phyloP scores from a whole-genome alignment of 2,329 filamentous ascomycete genomes.

The Ophioceras dolichostomum region DNA sequence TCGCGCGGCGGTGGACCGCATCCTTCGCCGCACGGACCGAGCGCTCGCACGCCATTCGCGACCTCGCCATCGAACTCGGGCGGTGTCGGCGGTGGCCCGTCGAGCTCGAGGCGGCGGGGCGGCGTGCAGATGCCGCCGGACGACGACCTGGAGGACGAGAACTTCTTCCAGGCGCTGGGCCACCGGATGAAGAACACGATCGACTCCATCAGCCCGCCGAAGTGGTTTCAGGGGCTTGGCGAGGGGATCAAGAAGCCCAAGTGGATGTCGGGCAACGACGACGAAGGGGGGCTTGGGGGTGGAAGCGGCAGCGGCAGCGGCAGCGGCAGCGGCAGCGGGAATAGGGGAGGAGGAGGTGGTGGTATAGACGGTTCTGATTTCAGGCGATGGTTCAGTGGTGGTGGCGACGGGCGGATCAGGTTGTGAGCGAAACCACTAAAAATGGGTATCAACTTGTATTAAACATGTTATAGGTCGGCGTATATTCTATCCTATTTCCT shows the following conservation, averaged over 20 bases:
- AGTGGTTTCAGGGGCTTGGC: conserved; percentile 66
- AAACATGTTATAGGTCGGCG: no score
- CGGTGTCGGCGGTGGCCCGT: conserved; percentile 13
- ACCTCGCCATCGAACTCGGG: conserved; percentile 21
- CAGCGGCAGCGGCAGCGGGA: conserved; percentile 5
- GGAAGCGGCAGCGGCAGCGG: conserved; percentile 14
- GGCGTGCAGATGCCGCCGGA: no score
- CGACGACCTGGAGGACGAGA: conserved; percentile 59
- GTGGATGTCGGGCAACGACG: conserved; percentile 61
- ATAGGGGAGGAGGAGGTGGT: not conserved
- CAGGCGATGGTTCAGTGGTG: not conserved
- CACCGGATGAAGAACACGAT: conserved; percentile 87
- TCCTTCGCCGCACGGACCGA: no score
- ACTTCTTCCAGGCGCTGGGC: conserved; percentile 72
- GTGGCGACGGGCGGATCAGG: not conserved
- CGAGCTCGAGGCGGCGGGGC: conserved; percentile 16
- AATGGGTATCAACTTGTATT: no score
- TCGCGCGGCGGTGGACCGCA: conserved; percentile 8
- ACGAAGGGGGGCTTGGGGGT: conserved; percentile 15
- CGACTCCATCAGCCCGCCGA: conserved; percentile 68
- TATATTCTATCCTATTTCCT: no score
- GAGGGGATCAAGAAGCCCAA: conserved; percentile 62
- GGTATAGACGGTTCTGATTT: not conserved
- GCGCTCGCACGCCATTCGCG: conserved; percentile 1
- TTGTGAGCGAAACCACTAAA: not conserved